A percentile compares a stretch with the other conserved stretches of the same genome.
These are phyloP conservation scores for Trichoderma guizhouense DNA, from an alignment of 2,329 filamentous ascomycete genomes.

Conservation along the genomic window DNA sequence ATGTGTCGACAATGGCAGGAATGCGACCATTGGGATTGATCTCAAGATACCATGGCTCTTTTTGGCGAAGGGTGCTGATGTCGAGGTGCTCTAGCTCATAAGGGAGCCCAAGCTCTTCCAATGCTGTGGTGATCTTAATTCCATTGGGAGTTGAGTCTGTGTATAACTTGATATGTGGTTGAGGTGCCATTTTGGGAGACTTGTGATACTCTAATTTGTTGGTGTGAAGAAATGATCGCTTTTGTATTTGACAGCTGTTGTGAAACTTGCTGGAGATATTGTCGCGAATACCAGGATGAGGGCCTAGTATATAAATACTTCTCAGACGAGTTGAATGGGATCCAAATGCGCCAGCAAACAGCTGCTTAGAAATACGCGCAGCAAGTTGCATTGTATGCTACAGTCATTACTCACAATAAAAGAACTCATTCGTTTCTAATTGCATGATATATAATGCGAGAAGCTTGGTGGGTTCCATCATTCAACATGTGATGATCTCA, in stretches of 20 bases:
- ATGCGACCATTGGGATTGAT: slow-evolving; percentile 4
- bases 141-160: slow-evolving; percentile 5
- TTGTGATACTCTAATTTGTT: not conserved
- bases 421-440: not conserved
- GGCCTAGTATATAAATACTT: not conserved
- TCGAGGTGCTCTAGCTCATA: not conserved
- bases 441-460: not conserved
- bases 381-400: not conserved
- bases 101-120: not conserved
- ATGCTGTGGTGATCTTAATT: not conserved
- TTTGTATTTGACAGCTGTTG: not conserved
- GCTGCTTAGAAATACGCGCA: not conserved
- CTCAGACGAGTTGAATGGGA: not conserved
- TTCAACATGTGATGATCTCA: not conserved
- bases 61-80: slow-evolving; percentile 1
- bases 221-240: not conserved
- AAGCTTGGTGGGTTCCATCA: not conserved
- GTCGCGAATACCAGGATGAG: not conserved
- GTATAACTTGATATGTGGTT: slow-evolving; percentile 8
- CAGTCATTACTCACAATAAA: not conserved
- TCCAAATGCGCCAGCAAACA: not conserved
- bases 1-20: slow-evolving; percentile 6
- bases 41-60: slow-evolving; percentile 7
- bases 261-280: not conserved
- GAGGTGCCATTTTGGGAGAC: not conserved